A percentile compares a stretch with the other conserved stretches of the same genome.
phyloP scores from a whole-genome alignment of 2,329 filamentous ascomycete species.

The Diplodia sapinea region DNA sequence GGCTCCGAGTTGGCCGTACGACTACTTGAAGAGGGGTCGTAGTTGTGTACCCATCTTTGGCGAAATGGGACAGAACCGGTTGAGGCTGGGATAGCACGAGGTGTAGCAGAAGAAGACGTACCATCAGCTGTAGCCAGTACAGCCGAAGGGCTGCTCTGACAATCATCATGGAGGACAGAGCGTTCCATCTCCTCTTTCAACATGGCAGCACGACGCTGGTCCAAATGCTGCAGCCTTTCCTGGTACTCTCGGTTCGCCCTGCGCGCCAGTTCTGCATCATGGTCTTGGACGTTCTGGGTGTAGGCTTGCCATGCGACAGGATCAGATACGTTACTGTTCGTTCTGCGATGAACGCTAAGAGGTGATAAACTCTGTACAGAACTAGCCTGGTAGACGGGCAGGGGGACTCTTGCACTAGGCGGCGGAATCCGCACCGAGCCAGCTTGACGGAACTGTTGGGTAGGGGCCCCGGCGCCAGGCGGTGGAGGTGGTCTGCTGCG shows the following conservation, averaged over 20 bases:
- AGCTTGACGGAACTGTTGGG: neutral
- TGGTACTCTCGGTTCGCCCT: neutral
- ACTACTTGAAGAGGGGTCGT: neutral
- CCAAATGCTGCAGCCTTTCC: neutral
- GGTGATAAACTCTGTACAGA: neutral
- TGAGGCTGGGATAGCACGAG: neutral
- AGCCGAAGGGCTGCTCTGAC: neutral
- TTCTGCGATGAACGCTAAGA: neutral
- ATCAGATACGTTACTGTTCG: neutral
- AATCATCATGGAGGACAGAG: constrained; percentile 1
- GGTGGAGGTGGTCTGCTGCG: neutral
- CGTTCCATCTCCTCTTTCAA: constrained; percentile 15
- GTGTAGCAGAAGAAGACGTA: neutral
- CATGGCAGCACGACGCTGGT: neutral
- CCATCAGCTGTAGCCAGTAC: neutral
- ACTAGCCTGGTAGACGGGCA: neutral
- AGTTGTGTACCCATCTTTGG: neutral
- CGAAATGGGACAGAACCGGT: neutral
- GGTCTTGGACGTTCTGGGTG: neutral
- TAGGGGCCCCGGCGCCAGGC: no score
- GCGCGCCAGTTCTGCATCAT: neutral
- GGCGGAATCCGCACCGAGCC: neutral
- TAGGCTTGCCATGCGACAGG: neutral
- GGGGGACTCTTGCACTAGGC: no score
- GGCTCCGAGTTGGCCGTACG: neutral